A percentile compares a stretch with the other conserved stretches of the same genome.
phyloP scores from a whole-genome alignment of 2,329 filamentous ascomycete genomes.

The Microcyclosporella mali region DNA sequence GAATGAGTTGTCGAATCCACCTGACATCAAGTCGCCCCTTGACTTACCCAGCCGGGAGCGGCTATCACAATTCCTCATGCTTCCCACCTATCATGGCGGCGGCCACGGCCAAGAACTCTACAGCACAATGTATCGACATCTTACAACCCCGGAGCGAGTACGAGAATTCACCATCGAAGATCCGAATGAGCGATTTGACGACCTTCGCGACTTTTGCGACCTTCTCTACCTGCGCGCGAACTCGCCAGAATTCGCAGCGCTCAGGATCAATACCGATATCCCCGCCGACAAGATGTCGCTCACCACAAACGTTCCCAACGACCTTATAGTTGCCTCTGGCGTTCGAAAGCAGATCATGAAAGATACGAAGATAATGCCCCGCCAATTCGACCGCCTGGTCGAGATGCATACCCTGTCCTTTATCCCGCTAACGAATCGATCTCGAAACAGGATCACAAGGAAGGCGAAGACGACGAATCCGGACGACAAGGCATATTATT shows the following conservation, averaged over 20 bases:
- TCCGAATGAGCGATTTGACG: constrained; percentile 79
- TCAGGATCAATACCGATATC: constrained; percentile 48
- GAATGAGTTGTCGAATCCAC: constrained; percentile 13
- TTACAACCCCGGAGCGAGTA: constrained; percentile 57
- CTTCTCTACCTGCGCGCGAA: constrained; percentile 56
- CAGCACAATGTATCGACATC: constrained; percentile 67
- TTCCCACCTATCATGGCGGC: constrained; percentile 77
- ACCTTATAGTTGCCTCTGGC: constrained; percentile 53
- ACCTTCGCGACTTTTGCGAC: constrained; percentile 70
- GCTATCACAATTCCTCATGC: constrained; percentile 87
- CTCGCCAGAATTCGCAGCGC: constrained; percentile 25
- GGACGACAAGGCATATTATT: constrained; percentile 57
- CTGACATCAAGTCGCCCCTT: constrained; percentile 41
- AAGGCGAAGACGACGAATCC: constrained; percentile 45
- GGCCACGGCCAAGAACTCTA: constrained; percentile 79
- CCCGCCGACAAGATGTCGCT: constrained; percentile 46
- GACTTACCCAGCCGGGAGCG: constrained; percentile 70
- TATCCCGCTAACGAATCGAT: constrained; percentile 47
- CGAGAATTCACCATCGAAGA: constrained; percentile 89
- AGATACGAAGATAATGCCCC: constrained; percentile 63
- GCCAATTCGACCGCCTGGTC: constrained; percentile 69
- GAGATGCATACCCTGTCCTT: constrained; percentile 66
- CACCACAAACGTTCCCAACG: constrained; percentile 44
- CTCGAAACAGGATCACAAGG: constrained; percentile 40
- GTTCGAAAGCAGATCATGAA: constrained; percentile 53